Conservation (phyloP, 306 rosid genomes). For the Hippophae tibetana region DNA sequence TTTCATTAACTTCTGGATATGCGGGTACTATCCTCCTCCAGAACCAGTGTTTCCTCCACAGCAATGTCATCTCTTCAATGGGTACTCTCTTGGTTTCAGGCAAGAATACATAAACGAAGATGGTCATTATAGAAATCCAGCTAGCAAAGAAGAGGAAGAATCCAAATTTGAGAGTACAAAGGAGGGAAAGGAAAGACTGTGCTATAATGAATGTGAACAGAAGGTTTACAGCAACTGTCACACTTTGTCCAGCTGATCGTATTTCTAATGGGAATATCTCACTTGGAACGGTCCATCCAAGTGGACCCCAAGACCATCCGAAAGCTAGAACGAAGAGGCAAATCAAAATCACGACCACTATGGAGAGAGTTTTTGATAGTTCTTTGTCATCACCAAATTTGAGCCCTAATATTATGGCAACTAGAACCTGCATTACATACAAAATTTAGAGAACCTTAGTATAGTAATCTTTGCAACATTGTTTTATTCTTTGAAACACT, state of each 20-base stretch:
- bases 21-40: constrained; percentile 48
- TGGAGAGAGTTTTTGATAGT: constrained; percentile 45
- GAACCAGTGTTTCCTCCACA: constrained; percentile 64
- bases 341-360: constrained; percentile 52
- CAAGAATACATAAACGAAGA: constrained; percentile 41
- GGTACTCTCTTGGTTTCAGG: constrained; percentile 74
- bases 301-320: constrained; percentile 77
- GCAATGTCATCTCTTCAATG: constrained; percentile 44
- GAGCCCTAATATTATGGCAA: constrained; percentile 52
- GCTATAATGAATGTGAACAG: constrained; percentile 52
- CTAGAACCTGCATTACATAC: constrained; percentile 45
- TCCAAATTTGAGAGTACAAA: constrained; percentile 41
- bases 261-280: constrained; percentile 58
- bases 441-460: constrained; percentile 1
- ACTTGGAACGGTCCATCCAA: constrained; percentile 71
- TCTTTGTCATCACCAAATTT: constrained; percentile 52
- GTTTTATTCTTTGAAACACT: no score
- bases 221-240: constrained; percentile 60
- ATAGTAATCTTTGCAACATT: no score
- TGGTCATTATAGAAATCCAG: constrained; percentile 57
- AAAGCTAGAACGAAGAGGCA: constrained; percentile 82
- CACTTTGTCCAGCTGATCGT: constrained; percentile 64
- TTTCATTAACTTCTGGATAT: constrained; percentile 25
- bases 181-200: constrained; percentile 47
- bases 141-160: constrained; percentile 64